These are phyloP conservation scores for Pleurostoma richardsiae DNA, from an alignment of 2,329 filamentous ascomycete genomes.

Conservation along the genomic window DNA sequence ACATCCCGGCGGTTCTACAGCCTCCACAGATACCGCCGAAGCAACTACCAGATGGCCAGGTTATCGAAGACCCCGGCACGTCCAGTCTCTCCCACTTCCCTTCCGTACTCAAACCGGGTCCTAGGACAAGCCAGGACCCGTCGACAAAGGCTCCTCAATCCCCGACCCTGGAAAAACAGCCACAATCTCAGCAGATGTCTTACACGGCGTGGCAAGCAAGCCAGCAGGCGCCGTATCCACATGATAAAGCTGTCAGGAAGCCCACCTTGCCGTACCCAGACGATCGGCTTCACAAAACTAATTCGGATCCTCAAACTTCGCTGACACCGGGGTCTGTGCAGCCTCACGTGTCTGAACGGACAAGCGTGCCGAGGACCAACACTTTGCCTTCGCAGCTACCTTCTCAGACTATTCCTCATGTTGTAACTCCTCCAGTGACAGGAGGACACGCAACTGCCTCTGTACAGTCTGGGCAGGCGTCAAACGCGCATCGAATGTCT, in stretches of 20 bases:
- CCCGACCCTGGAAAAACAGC: not conserved
- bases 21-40: slow-evolving; percentile 15
- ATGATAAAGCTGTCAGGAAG: not conserved
- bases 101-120: slow-evolving; percentile 6
- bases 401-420: slow-evolving; percentile 1
- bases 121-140: not conserved
- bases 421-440: not conserved
- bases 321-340: not conserved
- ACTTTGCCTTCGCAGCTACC: slow-evolving; percentile 16
- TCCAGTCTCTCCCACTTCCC: slow-evolving; percentile 1
- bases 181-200: not conserved
- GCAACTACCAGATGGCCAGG: slow-evolving; percentile 4
- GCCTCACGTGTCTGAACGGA: not conserved
- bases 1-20: slow-evolving; percentile 16
- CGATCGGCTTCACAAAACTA: not conserved
- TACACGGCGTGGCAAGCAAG: not conserved
- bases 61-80: not conserved
- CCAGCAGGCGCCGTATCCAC: not conserved
- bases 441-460: not conserved
- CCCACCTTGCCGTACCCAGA: not conserved
- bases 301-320: not conserved
- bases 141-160: not conserved
- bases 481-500: not conserved
- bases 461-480: not conserved
- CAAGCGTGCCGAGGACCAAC: slow-evolving; percentile 11